phyloP scores from a whole-genome alignment of 2,329 filamentous ascomycete species.

The Arthrobotrys entomopaga region DNA sequence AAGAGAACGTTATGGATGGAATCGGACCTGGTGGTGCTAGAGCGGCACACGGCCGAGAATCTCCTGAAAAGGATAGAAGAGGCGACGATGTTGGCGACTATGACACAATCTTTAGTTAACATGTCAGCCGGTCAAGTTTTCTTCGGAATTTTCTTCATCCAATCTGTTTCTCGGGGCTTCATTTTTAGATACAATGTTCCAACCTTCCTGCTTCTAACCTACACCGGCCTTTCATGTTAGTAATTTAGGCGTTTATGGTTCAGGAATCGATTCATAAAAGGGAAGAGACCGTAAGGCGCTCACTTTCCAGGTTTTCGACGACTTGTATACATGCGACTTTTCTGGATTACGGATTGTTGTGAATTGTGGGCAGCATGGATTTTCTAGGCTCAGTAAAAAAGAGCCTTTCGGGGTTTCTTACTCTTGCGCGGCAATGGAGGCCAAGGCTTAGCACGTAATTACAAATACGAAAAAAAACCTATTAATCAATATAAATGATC shows the following conservation, averaged over 20 bases:
- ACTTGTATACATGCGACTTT: too few species aligned
- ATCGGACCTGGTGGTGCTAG: conserved; percentile 44
- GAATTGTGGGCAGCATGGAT: too few species aligned
- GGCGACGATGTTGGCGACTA: conserved; percentile 38
- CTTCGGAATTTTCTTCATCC: neutral
- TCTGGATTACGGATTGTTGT: too few species aligned
- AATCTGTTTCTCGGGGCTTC: too few species aligned
- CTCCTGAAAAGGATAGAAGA: conserved; percentile 45
- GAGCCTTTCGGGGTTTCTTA: too few species aligned
- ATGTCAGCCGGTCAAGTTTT: neutral
- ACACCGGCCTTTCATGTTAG: neutral
- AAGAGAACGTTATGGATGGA: conserved; percentile 54
- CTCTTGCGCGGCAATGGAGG: too few species aligned
- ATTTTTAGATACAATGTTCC: neutral
- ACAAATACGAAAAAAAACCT: too few species aligned
- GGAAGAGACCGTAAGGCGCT: neutral
- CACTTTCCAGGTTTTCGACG: too few species aligned
- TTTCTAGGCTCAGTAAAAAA: too few species aligned
- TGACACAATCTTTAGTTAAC: conserved; percentile 51
- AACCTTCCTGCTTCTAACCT: neutral
- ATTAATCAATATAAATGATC: too few species aligned
- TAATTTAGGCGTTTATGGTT: conserved; percentile 1
- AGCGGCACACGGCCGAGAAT: conserved; percentile 44
- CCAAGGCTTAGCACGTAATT: too few species aligned
- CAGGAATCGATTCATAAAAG: neutral